Evolutionary conservation across 163 green algal genomes (phyloP), one percentile per base, ranked within the genome.

Genomic region (Chloromonas sp.): DNA sequence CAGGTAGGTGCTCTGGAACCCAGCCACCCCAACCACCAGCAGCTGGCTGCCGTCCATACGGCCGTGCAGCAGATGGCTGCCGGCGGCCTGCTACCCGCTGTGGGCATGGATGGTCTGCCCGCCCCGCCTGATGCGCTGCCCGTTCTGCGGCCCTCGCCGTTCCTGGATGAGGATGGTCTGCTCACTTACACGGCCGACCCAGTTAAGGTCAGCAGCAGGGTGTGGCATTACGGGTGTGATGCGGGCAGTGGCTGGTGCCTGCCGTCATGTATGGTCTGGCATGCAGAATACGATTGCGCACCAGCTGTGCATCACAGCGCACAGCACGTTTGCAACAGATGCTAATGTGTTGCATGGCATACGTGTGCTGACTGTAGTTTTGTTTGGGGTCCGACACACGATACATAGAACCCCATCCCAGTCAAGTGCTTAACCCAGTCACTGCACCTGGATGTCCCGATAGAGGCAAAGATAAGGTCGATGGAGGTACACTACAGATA

Each of bases 161-260:
- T 84, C 85, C 74, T 90, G 77, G 89, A 91, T 78, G 87, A 89
- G 5, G 86, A 90, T 58, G 89, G 87, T 0, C 80, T 91, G 0
- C 86, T 91, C 86, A 79, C 85, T 60, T 89, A 89, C 36, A 77
- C 87, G 71, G 84, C 87, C 0, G 57, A 86, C 60, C 89, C 87
- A 0, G 1, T 58, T 3, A 90, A 90, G 88, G 88, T 90, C n/a
- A 0, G 87, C n/a, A 0, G 14, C 36, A 36, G 36, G 36, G 36
- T 36, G 36, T 36, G 36, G 36, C 36, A 36, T 36, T 36, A 36
- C 36, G 36, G 36, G 36, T 36, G 36, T 36, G 36, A 36, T 36
- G 36, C 36, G 36, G 36, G 36, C 36, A 36, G 36, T 36, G 36
- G 36, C 36, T 36, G 36, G 36, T 36, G 36, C 36, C 36, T 36